Base-by-base conservation (phyloP, 2,329 filamentous ascomycete genomes). In the Ophiostoma ips region DNA sequence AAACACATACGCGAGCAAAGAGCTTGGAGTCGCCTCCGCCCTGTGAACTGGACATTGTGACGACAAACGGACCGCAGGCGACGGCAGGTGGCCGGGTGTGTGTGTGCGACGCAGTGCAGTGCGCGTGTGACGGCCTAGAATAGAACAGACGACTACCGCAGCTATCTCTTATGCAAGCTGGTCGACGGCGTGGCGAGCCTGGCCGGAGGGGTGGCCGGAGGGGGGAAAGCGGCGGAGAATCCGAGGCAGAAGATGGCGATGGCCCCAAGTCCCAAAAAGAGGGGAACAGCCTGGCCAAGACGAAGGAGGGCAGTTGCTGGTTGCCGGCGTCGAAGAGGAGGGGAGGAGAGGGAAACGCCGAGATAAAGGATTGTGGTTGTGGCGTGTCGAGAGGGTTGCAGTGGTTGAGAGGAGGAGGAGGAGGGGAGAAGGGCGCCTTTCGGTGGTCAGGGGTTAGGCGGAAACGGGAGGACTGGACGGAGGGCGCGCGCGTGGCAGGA, bases 11-110 rank as follows among this genome's bases (percentile, higher is more conserved):
- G 74, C 92, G 82, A 68, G 92, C 90, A 74, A 98, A 98, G 71
- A 98, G 83, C 79, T 95, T 96, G 71, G 92, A 94, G 80, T 96
- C 92, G 71, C 86, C 87, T 41, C 38, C 24, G 67, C 80, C 69
- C 55, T 71, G 70, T 54, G 72, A 66, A 61, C 64, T 69, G 60
- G 76, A 72, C 75, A 79, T 79, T 62, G 61, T 31, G 52, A 41
- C 46, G 46, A 30, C 30, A 37, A 18, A 46, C 16, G 38, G 18
- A 33, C 19, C 21, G 34, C n/a, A 18, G 9, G 8, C 19, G 16
- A 24, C 33, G 46, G 12, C 33, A 30, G 19, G 35, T n/a, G 35
- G 35, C 35, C 35, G 24, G 24, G 6, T 30, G 40, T 13, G 13
- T 30, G 38, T 41, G 12, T 41, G 6, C 36, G 19, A 38, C 16